These are phyloP conservation scores for Lactarius akahatsu DNA, from an alignment of 768 basidiomycete species.

Conservation along the genomic window DNA sequence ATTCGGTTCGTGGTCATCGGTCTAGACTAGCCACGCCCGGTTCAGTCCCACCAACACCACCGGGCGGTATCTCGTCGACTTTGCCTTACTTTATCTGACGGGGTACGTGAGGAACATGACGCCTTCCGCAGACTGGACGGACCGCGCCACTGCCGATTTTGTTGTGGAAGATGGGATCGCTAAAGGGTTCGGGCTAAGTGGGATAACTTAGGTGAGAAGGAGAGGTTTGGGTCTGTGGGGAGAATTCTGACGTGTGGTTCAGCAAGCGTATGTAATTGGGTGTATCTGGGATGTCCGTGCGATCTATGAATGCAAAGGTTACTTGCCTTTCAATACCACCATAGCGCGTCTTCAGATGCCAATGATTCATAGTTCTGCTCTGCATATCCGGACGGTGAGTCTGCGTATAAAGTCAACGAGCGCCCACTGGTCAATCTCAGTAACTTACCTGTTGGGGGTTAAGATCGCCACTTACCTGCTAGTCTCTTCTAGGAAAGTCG, in stretches of 20 bases:
- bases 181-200: conserved; percentile 12
- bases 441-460: too few relatives aligned
- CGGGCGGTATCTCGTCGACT: not conserved
- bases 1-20: not conserved
- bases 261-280: not conserved
- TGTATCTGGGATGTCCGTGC: too few relatives aligned
- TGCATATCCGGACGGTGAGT: too few relatives aligned
- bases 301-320: too few relatives aligned
- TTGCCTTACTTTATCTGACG: conserved; percentile 14
- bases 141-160: not conserved
- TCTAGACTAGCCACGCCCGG: not conserved
- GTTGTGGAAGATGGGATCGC: conserved; percentile 1
- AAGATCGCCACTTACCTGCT: too few relatives aligned
- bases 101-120: conserved; percentile 23
- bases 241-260: conserved; percentile 19
- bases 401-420: too few relatives aligned
- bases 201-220: not conserved
- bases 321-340: too few relatives aligned
- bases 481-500: too few relatives aligned
- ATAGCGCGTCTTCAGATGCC: too few relatives aligned
- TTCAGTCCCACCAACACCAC: not conserved
- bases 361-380: too few relatives aligned
- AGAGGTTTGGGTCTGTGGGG: not conserved
- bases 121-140: not conserved
- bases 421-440: too few relatives aligned